phyloP scores from a whole-genome alignment of 73 alveolate genomes.

The Tetrahymena thermophila region DNA sequence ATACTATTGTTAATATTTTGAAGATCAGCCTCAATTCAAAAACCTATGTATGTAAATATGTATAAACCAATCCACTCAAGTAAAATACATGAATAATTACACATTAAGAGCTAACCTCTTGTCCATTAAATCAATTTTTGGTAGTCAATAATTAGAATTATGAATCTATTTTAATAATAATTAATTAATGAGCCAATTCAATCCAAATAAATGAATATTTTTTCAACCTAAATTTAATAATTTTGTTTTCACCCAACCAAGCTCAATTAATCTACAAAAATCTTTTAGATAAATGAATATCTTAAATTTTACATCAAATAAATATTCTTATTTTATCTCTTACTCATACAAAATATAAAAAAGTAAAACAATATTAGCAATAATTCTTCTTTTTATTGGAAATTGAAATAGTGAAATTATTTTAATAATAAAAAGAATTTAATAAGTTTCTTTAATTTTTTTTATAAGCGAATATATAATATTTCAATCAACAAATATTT shows the following conservation, averaged over 20 bases:
- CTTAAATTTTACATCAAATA: too few relatives aligned
- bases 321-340: too few relatives aligned
- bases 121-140: neutral
- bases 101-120: neutral
- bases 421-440: too few relatives aligned
- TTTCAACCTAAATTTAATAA: neutral
- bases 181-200: neutral
- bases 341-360: too few relatives aligned
- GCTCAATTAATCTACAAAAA: neutral
- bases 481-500: too few relatives aligned
- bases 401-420: too few relatives aligned
- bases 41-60: neutral
- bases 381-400: too few relatives aligned
- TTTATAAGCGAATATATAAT: too few relatives aligned
- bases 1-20: neutral
- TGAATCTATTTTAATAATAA: neutral
- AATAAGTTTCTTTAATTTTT: too few relatives aligned
- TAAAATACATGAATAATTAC: neutral
- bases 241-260: neutral
- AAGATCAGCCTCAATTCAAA: neutral
- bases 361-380: too few relatives aligned
- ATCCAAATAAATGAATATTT: neutral
- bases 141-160: neutral
- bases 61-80: too few relatives aligned
- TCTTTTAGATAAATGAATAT: neutral